phyloP scores from a whole-genome alignment of 176 grass and related monocot species.

The Carex cristatella region DNA sequence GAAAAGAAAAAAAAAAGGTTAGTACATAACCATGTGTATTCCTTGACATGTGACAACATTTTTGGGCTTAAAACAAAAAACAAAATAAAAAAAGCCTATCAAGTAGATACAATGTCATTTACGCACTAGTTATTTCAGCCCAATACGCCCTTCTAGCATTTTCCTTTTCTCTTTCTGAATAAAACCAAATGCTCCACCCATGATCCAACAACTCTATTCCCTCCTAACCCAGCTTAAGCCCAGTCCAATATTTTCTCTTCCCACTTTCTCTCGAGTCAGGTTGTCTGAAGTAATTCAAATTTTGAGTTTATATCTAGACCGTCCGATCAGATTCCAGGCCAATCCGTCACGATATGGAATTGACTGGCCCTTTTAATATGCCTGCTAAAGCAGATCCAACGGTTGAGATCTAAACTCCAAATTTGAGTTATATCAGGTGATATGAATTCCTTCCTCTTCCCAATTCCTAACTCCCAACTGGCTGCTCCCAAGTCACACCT shows the following conservation, averaged over 20 bases:
- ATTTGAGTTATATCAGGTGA: no score
- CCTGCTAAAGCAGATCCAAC: no score
- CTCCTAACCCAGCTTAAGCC: background rate
- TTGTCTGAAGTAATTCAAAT: no score
- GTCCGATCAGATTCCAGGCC: background rate
- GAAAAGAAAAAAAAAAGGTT: no score
- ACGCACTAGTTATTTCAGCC: background rate
- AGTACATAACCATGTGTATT: no score
- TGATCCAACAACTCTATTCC: background rate
- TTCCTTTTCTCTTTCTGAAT: background rate
- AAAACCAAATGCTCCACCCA: background rate
- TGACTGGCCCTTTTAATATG: no score
- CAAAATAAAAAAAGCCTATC: background rate
- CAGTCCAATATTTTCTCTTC: background rate
- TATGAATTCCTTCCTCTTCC: no score
- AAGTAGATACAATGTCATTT: background rate
- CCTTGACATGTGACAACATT: no score
- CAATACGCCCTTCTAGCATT: background rate
- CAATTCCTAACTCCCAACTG: no score
- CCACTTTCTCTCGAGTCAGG: background rate
- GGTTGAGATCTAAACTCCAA: no score
- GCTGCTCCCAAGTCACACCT: background rate
- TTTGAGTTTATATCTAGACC: background rate
- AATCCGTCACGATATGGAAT: no score
- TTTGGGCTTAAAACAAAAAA: background rate